Base-by-base conservation (phyloP, 768 basidiomycete genomes). In the Tricholoma flavovirens region DNA sequence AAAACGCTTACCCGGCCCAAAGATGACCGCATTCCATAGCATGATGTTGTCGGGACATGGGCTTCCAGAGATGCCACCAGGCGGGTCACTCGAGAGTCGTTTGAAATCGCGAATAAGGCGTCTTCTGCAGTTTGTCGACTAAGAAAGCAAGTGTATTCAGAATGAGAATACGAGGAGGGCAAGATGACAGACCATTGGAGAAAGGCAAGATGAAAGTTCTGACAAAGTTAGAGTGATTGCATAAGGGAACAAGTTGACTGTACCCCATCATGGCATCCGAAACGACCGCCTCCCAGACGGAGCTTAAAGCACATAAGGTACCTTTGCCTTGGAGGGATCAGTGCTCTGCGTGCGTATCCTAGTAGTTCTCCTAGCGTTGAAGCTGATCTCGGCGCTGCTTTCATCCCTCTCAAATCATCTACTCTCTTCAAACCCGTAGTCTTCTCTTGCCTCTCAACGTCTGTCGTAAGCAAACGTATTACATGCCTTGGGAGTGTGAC, bases 1-100 rank as follows among this genome's bases (percentile, higher is more conserved):
- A 1, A 14, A 29, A 24, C 12, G 73, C 87, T 66, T 57, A 94
- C 96, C 88, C 72, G 97, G 97, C 2, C 97, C 97, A 67, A 99
- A 98, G 60, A 99, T 99, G 56, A 99, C 97, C 1, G 97, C 97
- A 66, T 99, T 99, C 97, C 97, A 99, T 12, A 98, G 80, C 93
- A 98, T 97, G 72, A 99, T 97, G 69, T 98, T 98, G 69, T 98
- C 97, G 2, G 93, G 87, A 67, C 93, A 94, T 67, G 97, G 96
- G 65, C 93, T 95, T 14, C 96, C 97, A 3, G 93, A 95, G 62
- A 99, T 93, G 5, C 97, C 97, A 53, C 90, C 87, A 0, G 97
- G 97, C 4, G 96, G 95, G 68, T 98, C 97, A 19, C 87, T 87
- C 46, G 93, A 92, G 43, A 99, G 82, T 22, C 93, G 82, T 75